Evolutionary conservation across 176 grass and related monocot species (phyloP).

Genomic region (Melocanna baccifera): DNA sequence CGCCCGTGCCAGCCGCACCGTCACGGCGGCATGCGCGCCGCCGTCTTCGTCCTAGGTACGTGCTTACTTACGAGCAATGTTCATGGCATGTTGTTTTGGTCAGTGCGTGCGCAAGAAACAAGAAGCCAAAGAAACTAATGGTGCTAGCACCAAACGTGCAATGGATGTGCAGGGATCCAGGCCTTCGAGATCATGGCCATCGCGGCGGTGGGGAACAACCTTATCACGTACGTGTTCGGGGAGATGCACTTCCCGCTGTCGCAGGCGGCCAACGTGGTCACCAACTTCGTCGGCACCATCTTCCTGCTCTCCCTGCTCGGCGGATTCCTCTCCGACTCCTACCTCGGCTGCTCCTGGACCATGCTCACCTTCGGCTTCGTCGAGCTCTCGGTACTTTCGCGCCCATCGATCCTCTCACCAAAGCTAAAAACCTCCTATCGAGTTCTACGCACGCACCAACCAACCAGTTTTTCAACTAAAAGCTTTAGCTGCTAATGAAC

Average conservation of each 20-base stretch:
- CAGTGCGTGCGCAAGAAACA: not conserved
- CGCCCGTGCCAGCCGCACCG: slow-evolving; percentile 55
- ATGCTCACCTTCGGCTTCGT: slow-evolving; percentile 96
- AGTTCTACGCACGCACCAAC: not conserved
- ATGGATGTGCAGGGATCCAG: slow-evolving; percentile 65
- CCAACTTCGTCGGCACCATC: slow-evolving; percentile 92
- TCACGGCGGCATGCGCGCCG: slow-evolving; percentile 87
- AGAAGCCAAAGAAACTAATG: not conserved
- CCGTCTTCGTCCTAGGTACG: slow-evolving; percentile 83
- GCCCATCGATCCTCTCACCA: not conserved
- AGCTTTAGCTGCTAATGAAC: not conserved
- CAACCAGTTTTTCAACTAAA: not conserved
- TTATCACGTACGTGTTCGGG: slow-evolving; percentile 98
- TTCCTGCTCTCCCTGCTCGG: slow-evolving; percentile 86
- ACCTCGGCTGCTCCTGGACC: slow-evolving; percentile 96
- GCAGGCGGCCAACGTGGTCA: slow-evolving; percentile 84
- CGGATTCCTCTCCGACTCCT: slow-evolving; percentile 92
- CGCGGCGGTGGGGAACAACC: slow-evolving; percentile 96
- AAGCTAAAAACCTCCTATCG: not conserved
- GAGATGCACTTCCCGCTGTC: slow-evolving; percentile 93
- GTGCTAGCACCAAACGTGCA: not conserved
- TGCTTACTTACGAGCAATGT: not conserved
- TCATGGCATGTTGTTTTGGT: not conserved
- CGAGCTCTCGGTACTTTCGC: slow-evolving; percentile 71
- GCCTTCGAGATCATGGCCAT: slow-evolving; percentile 97